These are phyloP conservation scores for Poa pratensis DNA, from an alignment of 176 grass and related monocot genomes.

Conservation along the genomic window DNA sequence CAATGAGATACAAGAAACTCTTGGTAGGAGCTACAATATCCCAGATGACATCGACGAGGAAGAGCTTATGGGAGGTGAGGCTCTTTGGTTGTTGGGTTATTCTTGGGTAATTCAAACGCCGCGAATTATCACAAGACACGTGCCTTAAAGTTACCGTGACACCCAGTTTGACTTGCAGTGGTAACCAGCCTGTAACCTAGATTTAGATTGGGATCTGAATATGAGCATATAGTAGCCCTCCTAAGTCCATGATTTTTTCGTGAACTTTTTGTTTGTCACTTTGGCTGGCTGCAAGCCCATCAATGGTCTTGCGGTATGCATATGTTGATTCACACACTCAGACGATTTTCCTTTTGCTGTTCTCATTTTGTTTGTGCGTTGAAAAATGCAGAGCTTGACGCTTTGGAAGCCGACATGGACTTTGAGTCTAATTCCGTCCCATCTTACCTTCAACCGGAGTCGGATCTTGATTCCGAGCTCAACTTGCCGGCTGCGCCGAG, in stretches of 20 bases:
- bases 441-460: slow-evolving; percentile 87
- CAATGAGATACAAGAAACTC: slow-evolving; percentile 96
- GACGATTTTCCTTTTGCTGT: background rate
- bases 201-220: background rate
- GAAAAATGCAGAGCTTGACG: slow-evolving; percentile 86
- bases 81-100: slow-evolving; percentile 3
- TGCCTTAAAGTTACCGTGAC: background rate
- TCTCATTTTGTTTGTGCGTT: slow-evolving; percentile 39
- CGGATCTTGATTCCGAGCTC: slow-evolving; percentile 72
- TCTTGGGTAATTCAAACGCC: background rate
- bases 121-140: background rate
- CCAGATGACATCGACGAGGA: slow-evolving; percentile 98
- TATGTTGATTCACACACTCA: background rate
- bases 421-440: slow-evolving; percentile 78
- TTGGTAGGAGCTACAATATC: slow-evolving; percentile 91
- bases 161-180: background rate
- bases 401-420: slow-evolving; percentile 94
- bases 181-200: background rate
- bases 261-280: background rate
- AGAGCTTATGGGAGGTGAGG: slow-evolving; percentile 87
- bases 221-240: background rate
- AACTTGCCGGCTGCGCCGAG: slow-evolving; percentile 76
- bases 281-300: background rate
- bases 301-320: background rate
- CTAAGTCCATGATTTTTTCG: background rate